Percentiles rank a stretch among this genome's conserved stretches.
These are phyloP conservation scores for Zymoseptoria brevis DNA, from an alignment of 2,329 filamentous ascomycete genomes.

Conservation along the genomic window DNA sequence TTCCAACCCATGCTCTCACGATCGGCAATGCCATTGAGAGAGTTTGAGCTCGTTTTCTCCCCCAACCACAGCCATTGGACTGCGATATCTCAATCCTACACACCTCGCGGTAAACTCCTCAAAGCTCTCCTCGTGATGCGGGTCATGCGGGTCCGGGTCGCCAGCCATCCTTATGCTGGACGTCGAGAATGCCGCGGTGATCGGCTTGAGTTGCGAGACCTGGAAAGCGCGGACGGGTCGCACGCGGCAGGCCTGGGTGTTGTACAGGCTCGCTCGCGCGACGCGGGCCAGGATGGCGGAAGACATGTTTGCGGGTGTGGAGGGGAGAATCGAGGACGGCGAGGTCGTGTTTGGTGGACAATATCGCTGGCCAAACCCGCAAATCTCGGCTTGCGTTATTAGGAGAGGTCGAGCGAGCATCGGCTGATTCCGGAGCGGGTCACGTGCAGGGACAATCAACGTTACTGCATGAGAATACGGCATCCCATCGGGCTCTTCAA, in stretches of 20 bases:
- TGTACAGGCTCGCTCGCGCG: slow-evolving; percentile 17
- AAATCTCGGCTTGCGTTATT: not conserved
- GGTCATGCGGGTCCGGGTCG: slow-evolving; percentile 34
- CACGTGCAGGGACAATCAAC: not conserved
- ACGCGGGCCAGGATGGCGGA: slow-evolving; percentile 24
- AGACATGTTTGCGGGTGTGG: slow-evolving; percentile 18
- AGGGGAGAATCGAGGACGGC: slow-evolving; percentile 14
- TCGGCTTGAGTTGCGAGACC: slow-evolving; percentile 19
- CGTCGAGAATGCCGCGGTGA: slow-evolving; percentile 41
- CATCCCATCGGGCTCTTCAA: not conserved
- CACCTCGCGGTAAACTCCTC: slow-evolving; percentile 99
- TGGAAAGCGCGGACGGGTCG: slow-evolving; percentile 19
- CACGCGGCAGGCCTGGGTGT: slow-evolving; percentile 16
- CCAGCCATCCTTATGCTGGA: slow-evolving; percentile 34
- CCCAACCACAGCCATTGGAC: slow-evolving; percentile 9
- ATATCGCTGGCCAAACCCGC: slow-evolving; percentile 2
- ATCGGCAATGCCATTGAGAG: slow-evolving; percentile 16
- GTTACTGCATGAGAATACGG: not conserved
- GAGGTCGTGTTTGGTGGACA: slow-evolving; percentile 6
- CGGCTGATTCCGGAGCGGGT: not conserved
- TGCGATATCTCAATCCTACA: slow-evolving; percentile 16
- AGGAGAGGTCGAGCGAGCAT: not conserved
- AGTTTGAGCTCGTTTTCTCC: slow-evolving; percentile 22
- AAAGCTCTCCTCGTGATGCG: slow-evolving; percentile 90
- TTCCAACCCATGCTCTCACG: slow-evolving; percentile 1